Evolutionary conservation across 2,329 filamentous ascomycete genomes (phyloP).

Genomic region (Diatrype stigma): DNA sequence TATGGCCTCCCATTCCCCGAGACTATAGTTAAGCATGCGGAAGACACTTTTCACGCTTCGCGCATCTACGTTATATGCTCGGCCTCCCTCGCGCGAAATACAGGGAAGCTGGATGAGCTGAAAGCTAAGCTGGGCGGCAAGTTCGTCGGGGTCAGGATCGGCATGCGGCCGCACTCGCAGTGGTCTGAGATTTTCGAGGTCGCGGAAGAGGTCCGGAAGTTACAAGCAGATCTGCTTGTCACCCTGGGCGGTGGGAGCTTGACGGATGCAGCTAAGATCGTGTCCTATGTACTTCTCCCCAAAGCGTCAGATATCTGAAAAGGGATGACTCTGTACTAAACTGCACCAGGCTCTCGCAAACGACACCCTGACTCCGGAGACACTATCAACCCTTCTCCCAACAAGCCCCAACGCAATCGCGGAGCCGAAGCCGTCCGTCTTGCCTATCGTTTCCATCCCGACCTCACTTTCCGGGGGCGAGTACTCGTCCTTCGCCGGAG

Average conservation of each 20-base stretch:
- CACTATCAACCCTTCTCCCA: constrained; percentile 33
- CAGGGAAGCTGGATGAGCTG: constrained; percentile 38
- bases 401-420: constrained; percentile 18
- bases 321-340: background rate
- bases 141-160: constrained; percentile 41
- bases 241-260: constrained; percentile 52
- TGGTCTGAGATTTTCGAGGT: constrained; percentile 49
- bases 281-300: constrained; percentile 30
- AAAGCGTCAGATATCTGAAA: background rate
- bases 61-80: constrained; percentile 50
- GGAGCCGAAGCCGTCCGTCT: constrained; percentile 17
- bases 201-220: constrained; percentile 32
- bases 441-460: constrained; percentile 31
- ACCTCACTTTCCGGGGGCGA: constrained; percentile 33
- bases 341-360: constrained; percentile 42
- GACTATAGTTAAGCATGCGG: constrained; percentile 40
- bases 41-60: constrained; percentile 38
- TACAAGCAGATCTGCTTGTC: constrained; percentile 44
- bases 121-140: constrained; percentile 34
- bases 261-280: constrained; percentile 53
- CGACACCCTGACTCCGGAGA: constrained; percentile 31
- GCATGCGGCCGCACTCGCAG: constrained; percentile 51
- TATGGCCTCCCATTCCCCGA: constrained; percentile 43
- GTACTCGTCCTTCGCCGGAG: constrained; percentile 28
- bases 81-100: constrained; percentile 42